These are phyloP conservation scores for Scytalidium sp. DNA, from an alignment of 2,329 filamentous ascomycete species.

Conservation along the genomic window DNA sequence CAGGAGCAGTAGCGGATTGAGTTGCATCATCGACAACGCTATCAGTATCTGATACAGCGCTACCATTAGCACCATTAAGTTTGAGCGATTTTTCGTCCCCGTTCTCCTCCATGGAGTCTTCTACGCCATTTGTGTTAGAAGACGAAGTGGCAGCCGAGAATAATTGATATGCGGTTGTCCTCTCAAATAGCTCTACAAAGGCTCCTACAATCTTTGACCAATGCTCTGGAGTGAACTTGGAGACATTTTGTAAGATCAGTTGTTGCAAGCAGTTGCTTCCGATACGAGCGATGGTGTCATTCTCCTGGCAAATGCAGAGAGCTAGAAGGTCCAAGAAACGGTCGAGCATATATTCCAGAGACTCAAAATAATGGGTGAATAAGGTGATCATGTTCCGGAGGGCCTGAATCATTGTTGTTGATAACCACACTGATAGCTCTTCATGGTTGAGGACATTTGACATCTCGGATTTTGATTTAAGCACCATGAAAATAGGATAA, in stretches of 20 bases:
- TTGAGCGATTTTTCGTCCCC: conserved; percentile 55
- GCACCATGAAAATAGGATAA: conserved; percentile 97
- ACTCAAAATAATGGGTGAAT: conserved; percentile 97
- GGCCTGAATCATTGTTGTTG: conserved; percentile 98
- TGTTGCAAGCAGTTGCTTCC: conserved; percentile 98
- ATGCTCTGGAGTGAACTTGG: conserved; percentile 81
- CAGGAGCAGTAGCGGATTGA: conserved; percentile 19
- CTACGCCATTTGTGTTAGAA: conserved; percentile 49
- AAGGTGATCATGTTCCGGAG: conserved; percentile 97
- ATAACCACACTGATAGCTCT: conserved; percentile 96
- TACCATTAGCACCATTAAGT: conserved; percentile 52
- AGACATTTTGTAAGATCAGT: conserved; percentile 92
- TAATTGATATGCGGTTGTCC: conserved; percentile 90
- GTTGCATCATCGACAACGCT: conserved; percentile 27
- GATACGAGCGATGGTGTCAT: conserved; percentile 96
- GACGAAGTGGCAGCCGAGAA: conserved; percentile 75
- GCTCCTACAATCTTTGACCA: conserved; percentile 94
- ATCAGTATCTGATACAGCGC: conserved; percentile 23
- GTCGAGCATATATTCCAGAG: conserved; percentile 96
- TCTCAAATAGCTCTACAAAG: conserved; percentile 93
- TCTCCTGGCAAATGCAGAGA: conserved; percentile 97
- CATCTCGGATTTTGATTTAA: conserved; percentile 96
- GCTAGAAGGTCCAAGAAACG: conserved; percentile 93
- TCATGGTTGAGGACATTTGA: conserved; percentile 93
- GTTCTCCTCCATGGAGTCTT: conserved; percentile 18